These are phyloP conservation scores for Dalbergia cochinchinensis DNA, from an alignment of 306 rosid genomes.

Conservation along the genomic window DNA sequence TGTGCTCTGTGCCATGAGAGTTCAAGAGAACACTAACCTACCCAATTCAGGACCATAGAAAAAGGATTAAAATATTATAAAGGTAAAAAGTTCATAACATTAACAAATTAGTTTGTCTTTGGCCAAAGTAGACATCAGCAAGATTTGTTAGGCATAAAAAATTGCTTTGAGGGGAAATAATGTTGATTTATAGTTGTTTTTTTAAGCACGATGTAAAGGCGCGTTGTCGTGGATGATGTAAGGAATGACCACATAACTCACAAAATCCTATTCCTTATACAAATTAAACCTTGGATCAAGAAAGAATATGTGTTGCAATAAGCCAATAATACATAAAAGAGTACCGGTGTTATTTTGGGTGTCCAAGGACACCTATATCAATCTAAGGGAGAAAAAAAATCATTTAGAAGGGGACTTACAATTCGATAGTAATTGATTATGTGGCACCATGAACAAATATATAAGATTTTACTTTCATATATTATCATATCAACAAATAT, in stretches of 20 bases:
- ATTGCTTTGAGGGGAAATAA: background rate
- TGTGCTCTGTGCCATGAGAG: slow-evolving; percentile 11
- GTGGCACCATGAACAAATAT: no score
- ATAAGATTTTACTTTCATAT: no score
- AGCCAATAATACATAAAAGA: background rate
- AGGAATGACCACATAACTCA: slow-evolving; percentile 30
- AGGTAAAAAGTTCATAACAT: background rate
- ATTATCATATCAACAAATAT: no score
- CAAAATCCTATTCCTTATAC: background rate
- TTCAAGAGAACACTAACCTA: slow-evolving; percentile 4
- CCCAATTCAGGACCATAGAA: slow-evolving; percentile 1
- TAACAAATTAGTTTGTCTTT: background rate
- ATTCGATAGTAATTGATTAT: no score
- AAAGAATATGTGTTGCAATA: background rate
- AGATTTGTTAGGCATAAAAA: background rate
- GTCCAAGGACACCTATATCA: no score
- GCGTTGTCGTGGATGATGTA: background rate
- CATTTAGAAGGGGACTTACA: no score
- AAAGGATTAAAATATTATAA: background rate
- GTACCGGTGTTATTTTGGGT: no score
- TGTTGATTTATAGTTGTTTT: background rate
- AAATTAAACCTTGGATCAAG: background rate
- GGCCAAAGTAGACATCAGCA: background rate
- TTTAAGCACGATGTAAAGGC: slow-evolving; percentile 1
- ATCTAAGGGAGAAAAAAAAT: no score